Base-by-base conservation (phyloP, 371 early-diverging fungal genomes). In the Mortierella sp. region DNA sequence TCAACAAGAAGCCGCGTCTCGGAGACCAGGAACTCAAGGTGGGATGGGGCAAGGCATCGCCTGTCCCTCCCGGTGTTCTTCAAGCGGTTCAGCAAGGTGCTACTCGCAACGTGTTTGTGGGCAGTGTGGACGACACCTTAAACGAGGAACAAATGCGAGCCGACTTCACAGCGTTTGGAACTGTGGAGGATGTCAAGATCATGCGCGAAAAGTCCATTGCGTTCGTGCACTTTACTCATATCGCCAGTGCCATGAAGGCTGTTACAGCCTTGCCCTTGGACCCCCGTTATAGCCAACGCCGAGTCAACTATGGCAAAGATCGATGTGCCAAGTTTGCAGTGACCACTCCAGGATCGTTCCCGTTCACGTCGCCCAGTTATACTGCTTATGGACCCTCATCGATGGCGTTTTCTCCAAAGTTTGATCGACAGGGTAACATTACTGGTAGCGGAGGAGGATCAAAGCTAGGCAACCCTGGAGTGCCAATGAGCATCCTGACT, bases 281-380 rank as follows among this genome's bases (percentile, higher is more conserved):
- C 38, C 55, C 83, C 2, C 66, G 60, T 26, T 93, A 90, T 86
- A 47, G 69, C 5, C 78, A 78, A 24, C 80, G 85, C 21, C 81
- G 90, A 28, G 72, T 95, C 60, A 81, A 86, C 54, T 94, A 89
- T 78, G 94, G 95, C 54, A 90, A 88, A 71, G 95, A 94, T 80
- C 86, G 93, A n/a, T 94, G 93, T 67, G 87, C 87, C 13, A 71
- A 72, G 26, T 61, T 61, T 41, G 26, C 61, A 2, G 41, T 12
- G 14, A 13, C 34, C 55, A 49, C 64, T 21, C 45, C 46, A 41
- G 38, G 58, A 42, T 26, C 51, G 4, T 28, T 50, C 28, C 28
- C 12, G 4, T 50, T 28, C 28, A 28, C 27, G 10, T 26, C 51
- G 8, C 13, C 48, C 10, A 13, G 18, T 14, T 50, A 50, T 28